Evolutionary conservation across 108 stramenopile species (phyloP).

Genomic region (Ochromonas danica): DNA sequence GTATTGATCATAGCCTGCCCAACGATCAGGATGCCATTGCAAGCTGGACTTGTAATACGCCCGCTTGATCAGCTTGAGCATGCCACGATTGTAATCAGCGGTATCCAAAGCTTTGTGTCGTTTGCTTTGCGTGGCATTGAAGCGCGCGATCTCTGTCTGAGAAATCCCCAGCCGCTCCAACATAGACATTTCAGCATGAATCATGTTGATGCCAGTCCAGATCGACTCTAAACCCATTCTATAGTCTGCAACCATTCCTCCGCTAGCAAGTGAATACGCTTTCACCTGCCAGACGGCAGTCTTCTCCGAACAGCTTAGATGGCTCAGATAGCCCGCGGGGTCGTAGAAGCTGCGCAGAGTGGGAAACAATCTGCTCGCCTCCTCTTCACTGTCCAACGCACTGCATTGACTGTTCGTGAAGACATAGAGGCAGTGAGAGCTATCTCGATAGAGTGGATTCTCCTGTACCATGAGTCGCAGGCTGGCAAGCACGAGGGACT

Average conservation of each 20-base stretch:
- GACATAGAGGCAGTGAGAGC: too few relatives aligned
- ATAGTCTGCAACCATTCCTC: not conserved
- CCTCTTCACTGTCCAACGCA: too few relatives aligned
- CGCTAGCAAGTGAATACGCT: not conserved
- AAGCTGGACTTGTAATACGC: constrained; percentile 20
- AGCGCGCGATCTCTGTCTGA: not conserved
- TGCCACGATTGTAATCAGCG: not conserved
- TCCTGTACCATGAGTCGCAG: too few relatives aligned
- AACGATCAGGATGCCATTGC: constrained; percentile 39
- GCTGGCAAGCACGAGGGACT: too few relatives aligned
- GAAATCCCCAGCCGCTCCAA: not conserved
- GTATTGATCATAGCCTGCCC: constrained; percentile 6
- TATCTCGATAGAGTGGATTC: too few relatives aligned
- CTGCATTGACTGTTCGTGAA: too few relatives aligned
- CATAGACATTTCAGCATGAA: constrained; percentile 6
- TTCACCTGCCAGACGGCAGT: not conserved
- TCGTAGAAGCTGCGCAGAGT: too few relatives aligned
- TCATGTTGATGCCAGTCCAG: constrained; percentile 23
- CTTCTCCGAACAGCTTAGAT: too few relatives aligned
- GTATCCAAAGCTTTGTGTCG: not conserved
- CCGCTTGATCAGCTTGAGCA: not conserved
- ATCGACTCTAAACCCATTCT: constrained; percentile 12
- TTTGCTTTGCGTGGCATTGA: not conserved
- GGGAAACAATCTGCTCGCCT: too few relatives aligned
- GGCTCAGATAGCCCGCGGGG: too few relatives aligned